Percentiles rank a stretch among this genome's conserved stretches.
Conservation (phyloP, 768 basidiomycete genomes). For the Amyloporia xantha region DNA sequence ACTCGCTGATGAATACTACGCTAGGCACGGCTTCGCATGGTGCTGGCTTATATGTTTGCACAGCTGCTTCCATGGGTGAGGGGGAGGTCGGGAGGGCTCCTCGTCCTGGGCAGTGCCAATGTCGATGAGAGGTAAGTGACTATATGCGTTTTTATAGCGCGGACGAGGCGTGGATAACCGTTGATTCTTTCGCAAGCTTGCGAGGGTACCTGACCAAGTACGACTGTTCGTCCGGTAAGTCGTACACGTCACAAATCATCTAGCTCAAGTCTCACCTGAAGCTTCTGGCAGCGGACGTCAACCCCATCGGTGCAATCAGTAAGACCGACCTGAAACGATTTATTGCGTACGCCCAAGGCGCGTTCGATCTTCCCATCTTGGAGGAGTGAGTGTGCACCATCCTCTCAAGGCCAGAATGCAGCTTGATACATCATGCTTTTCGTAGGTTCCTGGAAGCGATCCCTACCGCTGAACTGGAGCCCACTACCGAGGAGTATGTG, state of each 20-base stretch:
- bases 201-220: slow-evolving; percentile 98
- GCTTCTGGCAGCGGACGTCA: slow-evolving; percentile 72
- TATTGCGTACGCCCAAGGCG: slow-evolving; percentile 72
- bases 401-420: background rate
- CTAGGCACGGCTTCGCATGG: slow-evolving; percentile 92
- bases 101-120: slow-evolving; percentile 96
- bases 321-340: slow-evolving; percentile 97
- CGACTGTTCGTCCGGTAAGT: slow-evolving; percentile 83
- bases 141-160: no score
- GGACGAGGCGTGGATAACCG: no score
- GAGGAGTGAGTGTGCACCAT: slow-evolving; percentile 46
- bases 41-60: slow-evolving; percentile 90
- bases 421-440: background rate
- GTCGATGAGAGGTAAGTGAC: slow-evolving; percentile 86
- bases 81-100: slow-evolving; percentile 74
- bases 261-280: slow-evolving; percentile 11
- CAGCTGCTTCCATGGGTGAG: slow-evolving; percentile 91
- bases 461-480: slow-evolving; percentile 95
- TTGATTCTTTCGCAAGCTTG: no score
- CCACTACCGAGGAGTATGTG: slow-evolving; percentile 88
- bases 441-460: slow-evolving; percentile 83
- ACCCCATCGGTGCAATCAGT: slow-evolving; percentile 97
- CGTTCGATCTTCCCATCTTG: slow-evolving; percentile 83
- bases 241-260: no score
- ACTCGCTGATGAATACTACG: no score